Percentiles rank a stretch among this genome's conserved stretches.
Conservation (phyloP, 2,329 filamentous ascomycete genomes). For the Xylaria sp. region DNA sequence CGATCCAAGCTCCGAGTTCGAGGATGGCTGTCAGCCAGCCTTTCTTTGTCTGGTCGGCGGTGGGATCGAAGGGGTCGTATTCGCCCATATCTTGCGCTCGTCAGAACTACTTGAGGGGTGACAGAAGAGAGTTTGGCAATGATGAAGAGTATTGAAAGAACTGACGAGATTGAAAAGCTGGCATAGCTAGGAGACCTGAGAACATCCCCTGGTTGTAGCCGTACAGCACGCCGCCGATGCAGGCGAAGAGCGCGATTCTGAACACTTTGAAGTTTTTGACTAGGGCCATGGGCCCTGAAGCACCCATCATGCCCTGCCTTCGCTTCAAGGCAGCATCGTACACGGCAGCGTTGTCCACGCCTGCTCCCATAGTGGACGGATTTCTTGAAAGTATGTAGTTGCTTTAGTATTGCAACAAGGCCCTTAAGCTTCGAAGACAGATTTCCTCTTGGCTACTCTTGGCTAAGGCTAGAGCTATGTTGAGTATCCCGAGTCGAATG, state of each 20-base stretch:
- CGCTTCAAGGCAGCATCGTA: slow-evolving; percentile 51
- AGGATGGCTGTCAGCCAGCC: slow-evolving; percentile 71
- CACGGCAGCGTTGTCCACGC: slow-evolving; percentile 43
- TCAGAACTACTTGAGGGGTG: too few relatives aligned
- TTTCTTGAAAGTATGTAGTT: not conserved
- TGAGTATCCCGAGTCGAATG: not conserved
- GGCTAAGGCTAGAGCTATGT: not conserved
- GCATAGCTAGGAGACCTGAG: slow-evolving; percentile 69
- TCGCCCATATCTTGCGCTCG: slow-evolving; percentile 57
- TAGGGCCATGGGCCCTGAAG: slow-evolving; percentile 51
- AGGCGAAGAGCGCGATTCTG: slow-evolving; percentile 65
- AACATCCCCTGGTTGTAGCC: slow-evolving; percentile 82
- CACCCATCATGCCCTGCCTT: slow-evolving; percentile 50
- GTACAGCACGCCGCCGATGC: slow-evolving; percentile 66
- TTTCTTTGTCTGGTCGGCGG: slow-evolving; percentile 58
- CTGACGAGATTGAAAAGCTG: slow-evolving; percentile 57
- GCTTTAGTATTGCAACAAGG: not conserved
- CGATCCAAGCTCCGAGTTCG: slow-evolving; percentile 79
- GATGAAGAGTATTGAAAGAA: slow-evolving; percentile 7
- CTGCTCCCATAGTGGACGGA: slow-evolving; percentile 22
- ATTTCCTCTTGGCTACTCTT: not conserved
- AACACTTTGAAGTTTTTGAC: slow-evolving; percentile 67
- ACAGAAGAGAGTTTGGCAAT: too few relatives aligned
- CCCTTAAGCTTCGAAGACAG: not conserved
- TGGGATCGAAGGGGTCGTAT: slow-evolving; percentile 53